Evolutionary conservation across 345 rosid genomes (phyloP).

Genomic region (Salix dunnii): DNA sequence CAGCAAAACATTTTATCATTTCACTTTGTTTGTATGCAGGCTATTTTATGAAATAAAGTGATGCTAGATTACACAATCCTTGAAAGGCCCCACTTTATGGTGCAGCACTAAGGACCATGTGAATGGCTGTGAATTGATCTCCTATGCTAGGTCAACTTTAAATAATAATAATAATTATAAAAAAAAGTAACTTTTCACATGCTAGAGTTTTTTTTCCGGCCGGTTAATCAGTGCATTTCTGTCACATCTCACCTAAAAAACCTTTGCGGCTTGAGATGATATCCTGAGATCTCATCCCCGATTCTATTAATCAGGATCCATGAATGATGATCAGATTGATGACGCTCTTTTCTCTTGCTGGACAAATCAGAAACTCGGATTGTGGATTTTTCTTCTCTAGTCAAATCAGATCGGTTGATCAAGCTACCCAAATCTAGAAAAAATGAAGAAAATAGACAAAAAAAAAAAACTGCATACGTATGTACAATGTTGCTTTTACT

Average conservation of each 20-base stretch:
- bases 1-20: neutral
- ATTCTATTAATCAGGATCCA: too few relatives aligned
- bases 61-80: slow-evolving; percentile 14
- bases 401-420: neutral
- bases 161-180: too few relatives aligned
- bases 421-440: neutral
- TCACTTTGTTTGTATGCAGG: too few relatives aligned
- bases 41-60: neutral
- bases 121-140: slow-evolving; percentile 15
- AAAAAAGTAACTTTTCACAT: neutral
- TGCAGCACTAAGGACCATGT: slow-evolving; percentile 17
- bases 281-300: neutral
- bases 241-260: neutral
- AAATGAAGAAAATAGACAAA: neutral
- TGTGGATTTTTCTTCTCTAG: too few relatives aligned
- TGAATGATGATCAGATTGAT: too few relatives aligned
- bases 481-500: neutral
- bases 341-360: too few relatives aligned
- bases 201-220: neutral
- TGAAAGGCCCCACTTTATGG: slow-evolving; percentile 18
- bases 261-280: neutral
- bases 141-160: slow-evolving; percentile 8
- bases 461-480: neutral
- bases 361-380: too few relatives aligned
- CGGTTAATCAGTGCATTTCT: neutral